Evolutionary conservation across 352 stramenopile species (phyloP).

Genomic region (Blastocystis sp.): DNA sequence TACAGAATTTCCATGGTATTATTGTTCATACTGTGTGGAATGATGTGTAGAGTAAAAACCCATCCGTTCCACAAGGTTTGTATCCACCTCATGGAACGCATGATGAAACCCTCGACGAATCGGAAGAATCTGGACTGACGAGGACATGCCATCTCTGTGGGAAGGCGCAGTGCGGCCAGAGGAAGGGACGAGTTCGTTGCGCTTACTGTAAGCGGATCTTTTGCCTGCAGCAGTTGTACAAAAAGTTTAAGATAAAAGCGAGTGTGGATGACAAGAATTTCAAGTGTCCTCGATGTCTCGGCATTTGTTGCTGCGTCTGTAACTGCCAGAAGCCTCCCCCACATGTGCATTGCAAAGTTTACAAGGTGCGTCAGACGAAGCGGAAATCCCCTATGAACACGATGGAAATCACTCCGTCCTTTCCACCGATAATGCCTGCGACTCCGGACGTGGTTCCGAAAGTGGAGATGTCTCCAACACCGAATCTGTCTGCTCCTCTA

Average conservation of each 20-base stretch:
- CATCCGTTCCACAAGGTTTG: neutral
- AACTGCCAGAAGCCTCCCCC: slow-evolving; percentile 43
- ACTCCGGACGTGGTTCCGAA: neutral
- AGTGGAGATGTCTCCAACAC: neutral
- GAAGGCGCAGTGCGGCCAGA: slow-evolving; percentile 40
- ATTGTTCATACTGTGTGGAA: neutral
- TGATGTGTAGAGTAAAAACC: neutral
- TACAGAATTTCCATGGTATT: neutral
- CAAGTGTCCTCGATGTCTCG: slow-evolving; percentile 53
- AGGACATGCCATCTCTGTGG: slow-evolving; percentile 52
- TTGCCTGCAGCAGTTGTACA: slow-evolving; percentile 54
- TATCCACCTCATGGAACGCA: neutral
- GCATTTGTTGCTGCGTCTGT: slow-evolving; percentile 52
- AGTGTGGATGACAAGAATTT: slow-evolving; percentile 50
- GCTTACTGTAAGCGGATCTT: slow-evolving; percentile 56
- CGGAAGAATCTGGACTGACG: slow-evolving; percentile 19
- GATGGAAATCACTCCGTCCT: neutral
- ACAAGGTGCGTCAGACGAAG: slow-evolving; percentile 55
- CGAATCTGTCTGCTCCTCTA: neutral
- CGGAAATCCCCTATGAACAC: neutral
- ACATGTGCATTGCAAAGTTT: slow-evolving; percentile 57
- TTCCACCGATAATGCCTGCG: neutral
- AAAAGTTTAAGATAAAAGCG: slow-evolving; percentile 56
- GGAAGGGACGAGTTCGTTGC: slow-evolving; percentile 49
- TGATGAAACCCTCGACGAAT: neutral